phyloP scores from a whole-genome alignment of 805 yeast species.

The Hanseniaspora mollemarum region DNA sequence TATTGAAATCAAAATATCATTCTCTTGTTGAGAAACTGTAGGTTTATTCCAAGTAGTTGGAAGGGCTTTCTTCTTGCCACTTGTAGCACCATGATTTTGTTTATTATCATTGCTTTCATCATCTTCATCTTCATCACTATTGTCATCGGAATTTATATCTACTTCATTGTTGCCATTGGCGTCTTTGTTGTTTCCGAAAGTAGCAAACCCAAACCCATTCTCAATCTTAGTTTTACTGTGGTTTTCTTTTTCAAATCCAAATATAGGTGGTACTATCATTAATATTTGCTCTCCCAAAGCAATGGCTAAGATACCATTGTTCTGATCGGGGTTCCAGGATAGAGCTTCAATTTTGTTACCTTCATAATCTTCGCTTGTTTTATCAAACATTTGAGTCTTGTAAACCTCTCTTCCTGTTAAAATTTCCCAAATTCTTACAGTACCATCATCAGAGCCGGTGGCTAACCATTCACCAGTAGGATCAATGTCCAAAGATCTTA shows the following conservation, averaged over 20 bases:
- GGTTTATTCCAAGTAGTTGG: slow-evolving; percentile 82
- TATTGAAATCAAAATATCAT: slow-evolving; percentile 65
- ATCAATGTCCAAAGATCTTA: slow-evolving; percentile 73
- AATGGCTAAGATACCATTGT: slow-evolving; percentile 69
- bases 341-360: slow-evolving; percentile 51
- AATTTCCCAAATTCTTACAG: slow-evolving; percentile 93
- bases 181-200: slow-evolving; percentile 38
- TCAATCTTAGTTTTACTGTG: slow-evolving; percentile 67
- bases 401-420: slow-evolving; percentile 88
- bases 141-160: slow-evolving; percentile 18
- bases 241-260: slow-evolving; percentile 79
- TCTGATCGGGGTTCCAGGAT: slow-evolving; percentile 79
- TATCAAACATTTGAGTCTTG: slow-evolving; percentile 42
- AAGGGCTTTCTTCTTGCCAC: slow-evolving; percentile 37
- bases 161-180: slow-evolving; percentile 24
- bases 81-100: slow-evolving; percentile 17
- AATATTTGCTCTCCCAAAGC: slow-evolving; percentile 71
- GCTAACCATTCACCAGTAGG: slow-evolving; percentile 92
- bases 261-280: slow-evolving; percentile 78
- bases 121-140: slow-evolving; percentile 30
- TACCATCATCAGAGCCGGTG: slow-evolving; percentile 95
- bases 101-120: slow-evolving; percentile 26
- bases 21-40: slow-evolving; percentile 43
- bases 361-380: slow-evolving; percentile 53
- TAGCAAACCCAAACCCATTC: slow-evolving; percentile 81